phyloP scores from a whole-genome alignment of 2,329 filamentous ascomycete species.

The Botryotinia globosa region DNA sequence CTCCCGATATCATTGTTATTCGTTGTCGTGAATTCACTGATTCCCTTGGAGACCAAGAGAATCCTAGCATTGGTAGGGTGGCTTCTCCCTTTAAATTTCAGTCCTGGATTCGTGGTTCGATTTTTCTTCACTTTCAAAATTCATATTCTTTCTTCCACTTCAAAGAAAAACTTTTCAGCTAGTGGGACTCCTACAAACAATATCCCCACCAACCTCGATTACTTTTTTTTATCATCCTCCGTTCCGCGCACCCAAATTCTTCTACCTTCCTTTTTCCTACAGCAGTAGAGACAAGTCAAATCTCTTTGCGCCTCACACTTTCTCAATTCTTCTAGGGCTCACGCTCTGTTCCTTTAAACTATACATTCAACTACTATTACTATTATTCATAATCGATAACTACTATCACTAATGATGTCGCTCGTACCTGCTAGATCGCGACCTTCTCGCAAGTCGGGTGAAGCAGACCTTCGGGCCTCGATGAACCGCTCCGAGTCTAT shows the following conservation, averaged over 20 bases:
- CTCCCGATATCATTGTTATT: background rate
- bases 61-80: background rate
- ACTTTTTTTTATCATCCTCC: background rate
- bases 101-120: background rate
- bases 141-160: background rate
- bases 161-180: conserved; percentile 8
- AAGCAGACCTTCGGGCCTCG: conserved; percentile 11
- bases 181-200: background rate
- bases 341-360: background rate
- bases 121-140: conserved; percentile 11
- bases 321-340: background rate
- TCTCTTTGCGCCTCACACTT: background rate
- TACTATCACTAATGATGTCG: conserved; percentile 15
- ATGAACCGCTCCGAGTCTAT: conserved; percentile 4
- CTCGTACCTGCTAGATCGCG: conserved; percentile 6
- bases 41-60: background rate
- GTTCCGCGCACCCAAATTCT: background rate
- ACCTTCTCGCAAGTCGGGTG: background rate
- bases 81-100: background rate
- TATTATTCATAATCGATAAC: conserved; percentile 1
- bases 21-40: conserved; percentile 6
- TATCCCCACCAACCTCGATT: conserved; percentile 1
- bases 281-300: background rate
- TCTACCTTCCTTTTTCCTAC: background rate
- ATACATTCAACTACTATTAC: background rate